phyloP scores from a whole-genome alignment of 345 rosid species.

The Cardamine occulta region DNA sequence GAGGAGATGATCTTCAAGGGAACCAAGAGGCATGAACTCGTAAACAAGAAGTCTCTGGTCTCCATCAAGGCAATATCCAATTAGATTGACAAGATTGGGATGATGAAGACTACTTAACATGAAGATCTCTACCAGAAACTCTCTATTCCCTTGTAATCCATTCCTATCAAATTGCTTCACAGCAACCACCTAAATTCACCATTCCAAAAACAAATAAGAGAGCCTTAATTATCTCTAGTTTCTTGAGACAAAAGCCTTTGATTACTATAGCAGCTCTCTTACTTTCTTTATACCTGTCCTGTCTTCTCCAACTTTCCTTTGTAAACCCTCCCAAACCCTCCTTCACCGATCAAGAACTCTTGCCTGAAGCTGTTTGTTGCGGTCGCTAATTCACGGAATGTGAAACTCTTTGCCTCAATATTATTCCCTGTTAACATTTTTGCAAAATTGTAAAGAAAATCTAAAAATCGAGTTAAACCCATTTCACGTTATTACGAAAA shows the following conservation, averaged over 20 bases:
- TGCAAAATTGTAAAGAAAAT: background rate
- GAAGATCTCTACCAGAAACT: constrained; percentile 79
- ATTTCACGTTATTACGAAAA: background rate
- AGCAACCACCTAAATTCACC: constrained; percentile 68
- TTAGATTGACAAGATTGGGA: constrained; percentile 84
- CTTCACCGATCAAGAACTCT: constrained; percentile 86
- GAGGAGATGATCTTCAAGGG: constrained; percentile 79
- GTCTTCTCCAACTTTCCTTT: constrained; percentile 68
- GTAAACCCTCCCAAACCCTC: constrained; percentile 89
- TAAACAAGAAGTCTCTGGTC: constrained; percentile 93
- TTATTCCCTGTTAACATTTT: constrained; percentile 32
- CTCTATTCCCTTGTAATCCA: constrained; percentile 88
- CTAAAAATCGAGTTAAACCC: background rate
- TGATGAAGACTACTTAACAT: constrained; percentile 82
- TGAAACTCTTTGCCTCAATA: constrained; percentile 65
- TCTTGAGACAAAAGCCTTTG: constrained; percentile 9
- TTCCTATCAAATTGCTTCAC: constrained; percentile 95
- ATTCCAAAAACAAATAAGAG: constrained; percentile 12
- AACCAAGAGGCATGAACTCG: constrained; percentile 89
- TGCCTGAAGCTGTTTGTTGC: constrained; percentile 78
- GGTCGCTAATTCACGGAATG: constrained; percentile 75
- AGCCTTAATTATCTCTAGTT: background rate
- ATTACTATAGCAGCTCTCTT: background rate
- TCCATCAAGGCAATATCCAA: constrained; percentile 89
- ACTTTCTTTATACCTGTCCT: constrained; percentile 56